These are phyloP conservation scores for Neurospora sp. DNA, from an alignment of 495 filamentous ascomycete genomes.

Conservation along the genomic window DNA sequence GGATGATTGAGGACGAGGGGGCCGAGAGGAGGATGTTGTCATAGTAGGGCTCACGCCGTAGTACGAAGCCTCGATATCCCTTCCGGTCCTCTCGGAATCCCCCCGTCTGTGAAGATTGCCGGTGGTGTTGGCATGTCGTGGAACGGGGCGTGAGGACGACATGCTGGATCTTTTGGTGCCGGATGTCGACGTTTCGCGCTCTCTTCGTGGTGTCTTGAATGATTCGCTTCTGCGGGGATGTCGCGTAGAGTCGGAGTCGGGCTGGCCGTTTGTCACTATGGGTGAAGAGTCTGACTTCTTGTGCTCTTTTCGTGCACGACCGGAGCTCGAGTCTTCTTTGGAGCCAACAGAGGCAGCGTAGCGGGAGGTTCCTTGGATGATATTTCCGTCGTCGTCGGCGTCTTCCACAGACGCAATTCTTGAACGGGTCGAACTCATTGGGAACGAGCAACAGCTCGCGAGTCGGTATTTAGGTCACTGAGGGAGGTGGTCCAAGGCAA, in stretches of 20 bases:
- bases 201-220: conserved; percentile 21
- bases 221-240: conserved; percentile 17
- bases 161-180: conserved; percentile 19
- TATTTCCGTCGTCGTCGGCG: conserved; percentile 32
- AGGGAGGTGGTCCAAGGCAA: conserved; percentile 9
- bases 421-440: conserved; percentile 17
- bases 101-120: conserved; percentile 6
- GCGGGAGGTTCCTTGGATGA: conserved; percentile 28
- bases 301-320: conserved; percentile 29
- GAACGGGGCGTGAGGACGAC: conserved; percentile 13
- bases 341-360: conserved; percentile 27
- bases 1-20: conserved; percentile 24
- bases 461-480: conserved; percentile 5
- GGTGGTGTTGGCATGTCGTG: conserved; percentile 21
- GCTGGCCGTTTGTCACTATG: conserved; percentile 17
- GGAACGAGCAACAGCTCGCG: conserved; percentile 14
- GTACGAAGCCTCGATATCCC: conserved; percentile 26
- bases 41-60: conserved; percentile 28
- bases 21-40: conserved; percentile 25
- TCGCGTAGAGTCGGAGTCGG: conserved; percentile 36
- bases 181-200: conserved; percentile 17
- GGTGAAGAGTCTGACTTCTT: conserved; percentile 24
- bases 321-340: conserved; percentile 36
- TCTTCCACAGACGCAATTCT: conserved; percentile 39
- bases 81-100: background rate